Evolutionary conservation across 495 filamentous ascomycete genomes (phyloP).

Genomic region (Xylaria longipes): DNA sequence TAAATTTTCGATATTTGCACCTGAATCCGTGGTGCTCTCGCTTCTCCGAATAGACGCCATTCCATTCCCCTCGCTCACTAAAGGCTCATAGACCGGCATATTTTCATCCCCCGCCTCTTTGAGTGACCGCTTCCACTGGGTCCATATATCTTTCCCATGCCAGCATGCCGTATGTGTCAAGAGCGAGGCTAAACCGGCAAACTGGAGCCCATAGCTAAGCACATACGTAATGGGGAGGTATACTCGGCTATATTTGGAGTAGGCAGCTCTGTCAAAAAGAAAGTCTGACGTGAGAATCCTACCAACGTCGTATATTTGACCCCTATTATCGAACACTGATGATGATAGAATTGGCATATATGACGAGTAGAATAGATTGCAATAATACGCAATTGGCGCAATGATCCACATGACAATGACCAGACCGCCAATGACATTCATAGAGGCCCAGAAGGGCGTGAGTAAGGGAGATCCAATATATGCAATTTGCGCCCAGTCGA

Average conservation of each 20-base stretch:
- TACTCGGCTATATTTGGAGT: slow-evolving; percentile 76
- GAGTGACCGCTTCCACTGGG: slow-evolving; percentile 65
- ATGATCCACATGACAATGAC: slow-evolving; percentile 89
- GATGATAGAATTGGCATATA: slow-evolving; percentile 83
- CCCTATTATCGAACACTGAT: slow-evolving; percentile 82
- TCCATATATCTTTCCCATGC: slow-evolving; percentile 79
- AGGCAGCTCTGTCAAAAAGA: slow-evolving; percentile 71
- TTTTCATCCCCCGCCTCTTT: slow-evolving; percentile 53
- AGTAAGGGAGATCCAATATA: slow-evolving; percentile 88
- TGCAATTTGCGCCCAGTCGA: slow-evolving; percentile 93
- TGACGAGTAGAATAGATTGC: slow-evolving; percentile 75
- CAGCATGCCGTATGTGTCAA: slow-evolving; percentile 74
- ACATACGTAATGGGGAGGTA: slow-evolving; percentile 86
- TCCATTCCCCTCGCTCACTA: slow-evolving; percentile 39
- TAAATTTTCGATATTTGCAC: slow-evolving; percentile 59
- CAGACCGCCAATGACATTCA: slow-evolving; percentile 86
- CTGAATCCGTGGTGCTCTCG: slow-evolving; percentile 39
- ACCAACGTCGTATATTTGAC: slow-evolving; percentile 75
- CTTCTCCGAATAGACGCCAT: slow-evolving; percentile 22
- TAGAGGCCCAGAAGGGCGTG: slow-evolving; percentile 89
- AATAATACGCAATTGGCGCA: slow-evolving; percentile 82
- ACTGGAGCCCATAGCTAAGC: slow-evolving; percentile 79
- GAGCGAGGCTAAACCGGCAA: slow-evolving; percentile 75
- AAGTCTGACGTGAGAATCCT: slow-evolving; percentile 76
- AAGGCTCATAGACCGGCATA: slow-evolving; percentile 53